Evolutionary conservation across 2,329 filamentous ascomycete species (phyloP).

Genomic region (Diaporthe sp.): DNA sequence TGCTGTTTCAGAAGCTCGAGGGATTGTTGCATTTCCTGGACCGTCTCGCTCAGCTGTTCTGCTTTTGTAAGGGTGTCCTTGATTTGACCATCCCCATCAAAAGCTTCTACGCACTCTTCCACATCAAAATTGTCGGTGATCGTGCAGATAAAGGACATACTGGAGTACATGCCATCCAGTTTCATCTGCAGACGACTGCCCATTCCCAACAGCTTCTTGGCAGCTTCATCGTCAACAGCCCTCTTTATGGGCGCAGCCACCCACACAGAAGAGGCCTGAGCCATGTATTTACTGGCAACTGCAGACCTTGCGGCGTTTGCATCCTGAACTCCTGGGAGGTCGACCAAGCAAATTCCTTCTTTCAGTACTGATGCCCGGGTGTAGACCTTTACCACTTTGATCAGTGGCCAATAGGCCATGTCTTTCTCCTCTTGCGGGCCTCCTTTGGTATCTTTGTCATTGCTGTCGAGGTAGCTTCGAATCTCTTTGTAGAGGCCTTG

Average conservation of each 20-base stretch:
- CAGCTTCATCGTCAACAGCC: conserved; percentile 72
- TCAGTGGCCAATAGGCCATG: conserved; percentile 63
- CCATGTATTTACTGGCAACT: conserved; percentile 71
- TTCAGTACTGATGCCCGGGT: conserved; percentile 51
- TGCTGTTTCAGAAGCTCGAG: too few species aligned
- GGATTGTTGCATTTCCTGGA: too few species aligned
- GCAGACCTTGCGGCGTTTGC: conserved; percentile 71
- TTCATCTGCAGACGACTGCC: conserved; percentile 71
- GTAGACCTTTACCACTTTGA: conserved; percentile 63
- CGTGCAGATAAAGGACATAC: too few species aligned
- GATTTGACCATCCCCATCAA: conserved; percentile 31
- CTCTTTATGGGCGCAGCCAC: conserved; percentile 74
- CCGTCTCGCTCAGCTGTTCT: too few species aligned
- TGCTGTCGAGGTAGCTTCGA: conserved; percentile 68
- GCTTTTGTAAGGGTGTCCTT: too few species aligned
- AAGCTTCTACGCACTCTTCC: conserved; percentile 1
- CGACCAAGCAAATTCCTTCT: too few species aligned
- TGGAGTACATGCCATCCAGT: conserved; percentile 68
- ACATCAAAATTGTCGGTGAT: too few species aligned
- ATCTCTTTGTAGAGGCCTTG: conserved; percentile 48
- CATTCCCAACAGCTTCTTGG: conserved; percentile 68
- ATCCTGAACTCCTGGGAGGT: too few species aligned
- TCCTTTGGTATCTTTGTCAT: conserved; percentile 54
- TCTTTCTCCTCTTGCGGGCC: conserved; percentile 44
- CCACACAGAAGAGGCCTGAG: too few species aligned